phyloP scores from a whole-genome alignment of 805 yeast species.

The Myxozyma geophila region DNA sequence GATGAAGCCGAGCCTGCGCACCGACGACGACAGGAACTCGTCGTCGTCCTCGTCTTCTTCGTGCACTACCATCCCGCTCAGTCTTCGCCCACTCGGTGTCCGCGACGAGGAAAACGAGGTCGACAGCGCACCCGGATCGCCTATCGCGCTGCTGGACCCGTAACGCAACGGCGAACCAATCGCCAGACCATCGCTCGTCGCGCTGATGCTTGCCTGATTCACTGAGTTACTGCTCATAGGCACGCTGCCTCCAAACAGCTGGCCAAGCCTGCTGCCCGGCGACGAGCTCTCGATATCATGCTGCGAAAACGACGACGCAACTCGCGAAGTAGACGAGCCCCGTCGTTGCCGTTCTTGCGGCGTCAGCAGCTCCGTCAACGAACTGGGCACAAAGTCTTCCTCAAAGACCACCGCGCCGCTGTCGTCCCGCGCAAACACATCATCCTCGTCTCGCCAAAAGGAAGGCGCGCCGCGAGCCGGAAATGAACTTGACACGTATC shows the following conservation, averaged over 20 bases:
- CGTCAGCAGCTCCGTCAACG: slow-evolving; percentile 77
- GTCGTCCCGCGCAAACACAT: not conserved
- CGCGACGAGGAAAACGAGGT: slow-evolving; percentile 1
- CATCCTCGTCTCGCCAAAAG: slow-evolving; percentile 30
- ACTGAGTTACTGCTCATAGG: not conserved
- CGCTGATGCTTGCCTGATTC: not conserved
- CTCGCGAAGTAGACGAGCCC: slow-evolving; percentile 52
- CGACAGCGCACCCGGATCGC: not conserved
- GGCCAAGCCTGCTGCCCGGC: slow-evolving; percentile 31
- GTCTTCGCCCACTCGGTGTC: slow-evolving; percentile 15
- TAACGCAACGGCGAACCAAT: slow-evolving; percentile 32
- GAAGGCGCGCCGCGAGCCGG: slow-evolving; percentile 28
- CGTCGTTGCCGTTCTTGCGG: slow-evolving; percentile 79
- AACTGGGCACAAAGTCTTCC: slow-evolving; percentile 82
- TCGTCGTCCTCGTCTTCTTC: slow-evolving; percentile 25
- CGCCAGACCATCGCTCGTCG: not conserved
- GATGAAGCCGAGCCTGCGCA: not conserved
- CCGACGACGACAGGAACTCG: not conserved
- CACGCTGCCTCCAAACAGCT: slow-evolving; percentile 17
- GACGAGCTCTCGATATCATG: slow-evolving; percentile 21
- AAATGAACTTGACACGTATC: slow-evolving; percentile 33
- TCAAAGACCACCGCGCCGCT: slow-evolving; percentile 48
- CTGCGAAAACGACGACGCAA: not conserved
- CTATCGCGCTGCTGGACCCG: not conserved
- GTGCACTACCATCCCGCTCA: not conserved